phyloP scores from a whole-genome alignment of 495 filamentous ascomycete genomes.

The Hypoxylon rickii region DNA sequence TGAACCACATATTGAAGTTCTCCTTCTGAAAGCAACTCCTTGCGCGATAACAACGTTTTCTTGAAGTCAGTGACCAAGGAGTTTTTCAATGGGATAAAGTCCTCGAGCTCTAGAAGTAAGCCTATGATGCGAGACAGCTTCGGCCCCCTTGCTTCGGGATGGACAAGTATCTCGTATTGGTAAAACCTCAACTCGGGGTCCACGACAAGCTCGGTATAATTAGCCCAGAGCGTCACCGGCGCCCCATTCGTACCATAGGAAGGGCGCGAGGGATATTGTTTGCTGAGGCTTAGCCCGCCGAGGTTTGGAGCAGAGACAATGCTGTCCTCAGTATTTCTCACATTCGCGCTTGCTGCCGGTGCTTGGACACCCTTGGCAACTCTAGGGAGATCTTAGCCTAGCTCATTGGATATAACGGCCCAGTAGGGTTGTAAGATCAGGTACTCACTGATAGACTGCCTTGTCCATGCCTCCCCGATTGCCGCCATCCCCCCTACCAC shows the following conservation, averaged over 20 bases:
- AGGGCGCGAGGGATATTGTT: neutral
- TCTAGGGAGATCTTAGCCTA: neutral
- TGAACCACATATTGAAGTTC: constrained; percentile 28
- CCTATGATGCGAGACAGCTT: constrained; percentile 54
- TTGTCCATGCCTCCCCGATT: neutral
- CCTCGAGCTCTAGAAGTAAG: constrained; percentile 47
- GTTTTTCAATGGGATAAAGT: constrained; percentile 29
- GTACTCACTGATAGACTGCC: neutral
- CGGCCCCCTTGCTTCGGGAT: constrained; percentile 41
- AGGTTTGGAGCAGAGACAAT: neutral
- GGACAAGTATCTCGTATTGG: constrained; percentile 47
- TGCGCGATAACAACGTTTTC: constrained; percentile 50
- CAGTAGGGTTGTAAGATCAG: neutral
- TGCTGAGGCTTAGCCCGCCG: neutral
- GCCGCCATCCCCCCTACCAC: neutral
- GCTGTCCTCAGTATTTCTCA: neutral
- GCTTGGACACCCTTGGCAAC: neutral
- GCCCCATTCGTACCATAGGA: neutral
- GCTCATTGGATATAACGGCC: too few relatives aligned
- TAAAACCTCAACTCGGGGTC: constrained; percentile 4
- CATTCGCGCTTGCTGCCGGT: neutral
- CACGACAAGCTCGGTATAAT: constrained; percentile 53
- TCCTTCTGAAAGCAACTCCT: constrained; percentile 36
- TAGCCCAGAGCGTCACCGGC: constrained; percentile 51
- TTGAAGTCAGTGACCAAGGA: constrained; percentile 59